Base-by-base conservation (phyloP, 805 yeast genomes). In the Candida golubevii region DNA sequence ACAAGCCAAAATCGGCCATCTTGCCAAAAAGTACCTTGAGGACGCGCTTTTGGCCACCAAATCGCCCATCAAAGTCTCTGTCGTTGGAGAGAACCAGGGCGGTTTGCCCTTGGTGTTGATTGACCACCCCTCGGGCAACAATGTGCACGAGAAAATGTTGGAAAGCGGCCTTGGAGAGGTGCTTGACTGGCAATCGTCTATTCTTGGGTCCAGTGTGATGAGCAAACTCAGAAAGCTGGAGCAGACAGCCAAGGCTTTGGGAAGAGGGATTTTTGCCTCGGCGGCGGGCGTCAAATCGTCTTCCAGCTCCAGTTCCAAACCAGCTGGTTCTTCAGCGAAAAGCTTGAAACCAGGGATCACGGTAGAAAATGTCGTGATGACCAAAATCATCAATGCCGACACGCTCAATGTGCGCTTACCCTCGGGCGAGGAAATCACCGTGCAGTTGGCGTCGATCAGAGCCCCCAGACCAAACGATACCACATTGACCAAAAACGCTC, bases 181-280 rank as follows among this genome's bases (percentile, higher is more conserved):
- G 39, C 77, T 81, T 26, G 95, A 88, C 60, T 83, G 91, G 88
- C 96, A 88, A 60, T 78, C 88, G 1, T 58, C 76, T 11, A 55
- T 79, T 35, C 67, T 88, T 45, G 96, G 96, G 6, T 67, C 88
- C 9, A 65, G 72, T 36, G 68, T 70, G 23, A 85, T 88, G 89
- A 53, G 74, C 2, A 58, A 60, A 31, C 72, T 85, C 43, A 77
- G 95, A 57, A 75, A 71, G 46, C 79, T 82, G 26, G 95, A 86
- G 60, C 77, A 72, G 48, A 58, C 70, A 1, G 93, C 91, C 12
- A 80, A 75, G 54, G 74, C 73, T 10, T 65, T 71, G 26, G 83
- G 79, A 14, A 72, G 74, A 49, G 83, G 83, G 12, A 52, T 82
- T 27, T 86, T 50, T 43, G 66, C 63, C 12, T 48, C 86, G 79